Evolutionary conservation across 2,329 filamentous ascomycete genomes (phyloP), one percentile per base, ranked within the genome.

Genomic region (Orbilia ellipsospora): DNA sequence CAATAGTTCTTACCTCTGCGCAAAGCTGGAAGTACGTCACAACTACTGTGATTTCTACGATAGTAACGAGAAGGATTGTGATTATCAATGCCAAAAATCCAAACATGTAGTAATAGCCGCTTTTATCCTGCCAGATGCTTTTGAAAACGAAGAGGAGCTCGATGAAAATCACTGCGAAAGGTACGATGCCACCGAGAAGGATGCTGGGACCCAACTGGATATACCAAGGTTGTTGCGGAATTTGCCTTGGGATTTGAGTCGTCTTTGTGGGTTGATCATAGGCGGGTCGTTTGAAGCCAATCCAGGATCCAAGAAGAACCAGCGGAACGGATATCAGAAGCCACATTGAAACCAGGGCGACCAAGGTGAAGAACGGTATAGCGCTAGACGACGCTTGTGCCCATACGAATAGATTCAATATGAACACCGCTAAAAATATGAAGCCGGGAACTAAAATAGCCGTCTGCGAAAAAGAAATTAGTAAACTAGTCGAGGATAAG

Each of bases 31-130:
- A 87, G 82, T 96, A 96, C 15, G 93, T 90, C 1, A 90, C 89
- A 72, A 96, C 92, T 20, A 96, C 88, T 0, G 92, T 94, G 61
- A 94, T 92, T 83, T 95, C 92, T 78, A 92, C 88, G 31, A 96
- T 88, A 0, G 92, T 93, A 50, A 95, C 82, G 31, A 93, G 85
- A 7, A 95, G 83, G 69, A 95, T 90, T 10, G 88, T 84, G 23
- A 86, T 89, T 8, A 95, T 90, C 15, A 93, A 88, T 6, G 90
- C 89, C 77, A 95, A 83, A 84, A 94, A 96, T 10, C 93, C 93
- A 81, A 95, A 96, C 20, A 96, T 90, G 82, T 96, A 96, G 83
- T 96, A 96, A 82, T 94, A 96, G 5, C 92, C 92, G 80, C 89
- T 93, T 85, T 96, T 96, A 83, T 96, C 93, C 82, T 94, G 90